Evolutionary conservation across 176 grass and related monocot genomes (phyloP).

Genomic region (Zizania latifolia): DNA sequence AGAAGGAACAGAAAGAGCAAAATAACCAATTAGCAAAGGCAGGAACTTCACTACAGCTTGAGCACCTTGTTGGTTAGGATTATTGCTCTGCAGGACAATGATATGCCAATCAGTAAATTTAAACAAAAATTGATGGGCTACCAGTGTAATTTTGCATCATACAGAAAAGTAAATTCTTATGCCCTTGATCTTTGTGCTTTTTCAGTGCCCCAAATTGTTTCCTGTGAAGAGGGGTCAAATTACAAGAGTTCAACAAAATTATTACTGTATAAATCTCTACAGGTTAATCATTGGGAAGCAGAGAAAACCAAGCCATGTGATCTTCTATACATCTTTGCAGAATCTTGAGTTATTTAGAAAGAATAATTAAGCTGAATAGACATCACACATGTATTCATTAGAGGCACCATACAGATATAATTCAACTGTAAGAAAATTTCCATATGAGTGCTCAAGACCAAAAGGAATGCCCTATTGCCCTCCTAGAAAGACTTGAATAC

Average conservation of each 20-base stretch:
- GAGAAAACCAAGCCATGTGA: too few species aligned
- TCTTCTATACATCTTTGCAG: constrained; percentile 14
- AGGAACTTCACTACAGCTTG: constrained; percentile 83
- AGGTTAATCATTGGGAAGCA: too few species aligned
- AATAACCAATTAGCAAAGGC: constrained; percentile 90
- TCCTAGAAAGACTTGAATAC: too few species aligned
- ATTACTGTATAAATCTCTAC: not conserved
- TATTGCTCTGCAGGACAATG: constrained; percentile 65
- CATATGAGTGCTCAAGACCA: not conserved
- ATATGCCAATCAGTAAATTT: constrained; percentile 14
- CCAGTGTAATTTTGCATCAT: not conserved
- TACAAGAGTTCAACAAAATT: not conserved
- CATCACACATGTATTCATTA: not conserved
- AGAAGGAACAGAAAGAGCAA: constrained; percentile 92
- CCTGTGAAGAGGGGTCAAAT: not conserved
- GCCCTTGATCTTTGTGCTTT: not conserved
- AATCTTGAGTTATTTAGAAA: not conserved
- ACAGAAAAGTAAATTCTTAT: not conserved
- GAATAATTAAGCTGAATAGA: not conserved
- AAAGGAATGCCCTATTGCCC: too few species aligned
- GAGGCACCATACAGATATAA: not conserved
- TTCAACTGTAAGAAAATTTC: not conserved
- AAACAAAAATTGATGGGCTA: not conserved
- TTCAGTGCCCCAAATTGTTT: not conserved
- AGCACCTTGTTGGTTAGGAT: constrained; percentile 85